Base-by-base conservation (phyloP, 106 monocot genomes). In the Allium sativum region DNA sequence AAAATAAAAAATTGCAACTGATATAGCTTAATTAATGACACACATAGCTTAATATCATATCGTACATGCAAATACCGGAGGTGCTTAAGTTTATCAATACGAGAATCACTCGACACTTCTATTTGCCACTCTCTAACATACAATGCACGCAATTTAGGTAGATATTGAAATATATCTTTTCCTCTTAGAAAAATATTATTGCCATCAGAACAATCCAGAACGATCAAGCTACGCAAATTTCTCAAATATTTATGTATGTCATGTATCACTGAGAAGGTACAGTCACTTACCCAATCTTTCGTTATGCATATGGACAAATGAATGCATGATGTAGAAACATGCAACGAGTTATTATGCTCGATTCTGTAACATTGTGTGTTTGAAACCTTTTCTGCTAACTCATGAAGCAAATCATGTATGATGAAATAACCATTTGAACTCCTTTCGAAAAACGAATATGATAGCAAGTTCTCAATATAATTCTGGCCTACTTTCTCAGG, bases 321-420 rank as follows among this genome's bases (percentile, higher is more conserved):
- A 0, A 63, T 64, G 51, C 58, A n/a, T 4, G 69, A 18, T 9
- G 12, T 3, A 43, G 58, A 31, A 17, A 63, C 70, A n/a, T 41
- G 13, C 21, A 15, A 7, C 7, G 7, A 1, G 1, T 12, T n/a
- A 15, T 50, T 40, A 9, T 19, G 42, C 11, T 65, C 66, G n/a
- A 56, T 19, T 19, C 18, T 65, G 40, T 74, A 59, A n/a, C n/a
- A n/a, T n/a, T n/a, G n/a, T 58, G 40, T 61, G 19, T 68, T 51
- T 9, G 74, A 71, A 18, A 71, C 62, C 17, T 62, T 12, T 6
- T 11, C 21, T 8, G 71, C 71, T 12, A 71, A 18, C 42, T 71
- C 71, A 53, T 40, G 62, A 61, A 71, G 62, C 15, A 71, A 42
- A 43, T 71, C 62, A 41, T 71, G 71, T 52, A 71, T 71, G 2